Conservation (phyloP, 2,329 filamentous ascomycete species). For the Onygena corvina region DNA sequence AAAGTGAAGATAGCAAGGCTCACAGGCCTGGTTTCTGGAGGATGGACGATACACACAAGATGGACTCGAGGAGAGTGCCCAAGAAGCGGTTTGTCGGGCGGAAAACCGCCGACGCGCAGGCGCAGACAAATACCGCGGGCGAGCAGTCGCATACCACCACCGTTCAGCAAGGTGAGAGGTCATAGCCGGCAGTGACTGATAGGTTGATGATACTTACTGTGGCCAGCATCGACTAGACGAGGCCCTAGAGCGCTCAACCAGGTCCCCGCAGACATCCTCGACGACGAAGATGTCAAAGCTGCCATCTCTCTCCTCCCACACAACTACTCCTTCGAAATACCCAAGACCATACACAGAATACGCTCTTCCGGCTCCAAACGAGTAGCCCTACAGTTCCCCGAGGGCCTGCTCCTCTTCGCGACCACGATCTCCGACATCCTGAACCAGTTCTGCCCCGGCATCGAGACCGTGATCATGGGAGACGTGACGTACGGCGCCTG, state of each 20-base stretch:
- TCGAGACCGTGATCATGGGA: constrained; percentile 94
- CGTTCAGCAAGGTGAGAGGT: constrained; percentile 29
- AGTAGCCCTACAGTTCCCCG: constrained; percentile 92
- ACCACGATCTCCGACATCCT: constrained; percentile 97
- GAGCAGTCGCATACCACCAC: constrained; percentile 38
- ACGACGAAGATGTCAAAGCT: constrained; percentile 73
- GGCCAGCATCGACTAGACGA: constrained; percentile 58
- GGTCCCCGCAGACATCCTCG: constrained; percentile 73
- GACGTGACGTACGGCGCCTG: constrained; percentile 98
- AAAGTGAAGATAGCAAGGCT: neutral
- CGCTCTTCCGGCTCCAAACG: constrained; percentile 65
- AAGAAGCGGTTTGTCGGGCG: constrained; percentile 88
- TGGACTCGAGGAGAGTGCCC: constrained; percentile 48
- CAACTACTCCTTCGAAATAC: constrained; percentile 99
- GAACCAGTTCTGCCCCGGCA: constrained; percentile 81
- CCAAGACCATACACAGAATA: constrained; percentile 93
- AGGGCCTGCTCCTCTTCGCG: constrained; percentile 86
- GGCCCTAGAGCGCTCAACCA: constrained; percentile 76
- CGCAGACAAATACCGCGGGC: constrained; percentile 44
- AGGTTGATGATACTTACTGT: constrained; percentile 12
- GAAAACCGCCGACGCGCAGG: constrained; percentile 48
- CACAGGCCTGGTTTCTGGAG: neutral
- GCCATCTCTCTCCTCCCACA: constrained; percentile 75
- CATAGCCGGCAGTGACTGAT: neutral
- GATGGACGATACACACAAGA: neutral